phyloP scores from a whole-genome alignment of 768 basidiomycete species.

The Tricholoma matsutake region DNA sequence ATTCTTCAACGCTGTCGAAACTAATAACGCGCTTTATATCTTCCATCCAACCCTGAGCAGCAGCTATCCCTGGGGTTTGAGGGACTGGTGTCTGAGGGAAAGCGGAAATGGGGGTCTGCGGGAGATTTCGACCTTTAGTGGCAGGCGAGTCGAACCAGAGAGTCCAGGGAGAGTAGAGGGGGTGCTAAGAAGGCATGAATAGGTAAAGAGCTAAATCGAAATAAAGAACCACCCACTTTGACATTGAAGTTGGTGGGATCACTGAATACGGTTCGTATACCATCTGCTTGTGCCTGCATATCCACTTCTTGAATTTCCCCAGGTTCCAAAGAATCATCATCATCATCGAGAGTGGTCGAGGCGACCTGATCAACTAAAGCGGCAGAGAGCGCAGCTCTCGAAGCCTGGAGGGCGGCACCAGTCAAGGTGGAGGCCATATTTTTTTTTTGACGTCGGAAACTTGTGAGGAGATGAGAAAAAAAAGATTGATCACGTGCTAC shows the following conservation, averaged over 20 bases:
- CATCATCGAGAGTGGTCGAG: constrained; percentile 29
- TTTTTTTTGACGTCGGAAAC: constrained; percentile 16
- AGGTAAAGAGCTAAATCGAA: not conserved
- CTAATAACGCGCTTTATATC: constrained; percentile 95
- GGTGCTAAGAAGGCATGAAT: constrained; percentile 58
- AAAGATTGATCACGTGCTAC: not conserved
- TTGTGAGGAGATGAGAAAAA: not conserved
- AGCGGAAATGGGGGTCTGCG: constrained; percentile 77
- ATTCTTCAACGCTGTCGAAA: constrained; percentile 97
- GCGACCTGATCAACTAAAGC: constrained; percentile 56
- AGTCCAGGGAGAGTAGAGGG: constrained; percentile 92
- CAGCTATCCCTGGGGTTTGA: constrained; percentile 67
- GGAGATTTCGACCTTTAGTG: constrained; percentile 86
- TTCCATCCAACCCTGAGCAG: constrained; percentile 96
- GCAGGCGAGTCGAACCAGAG: constrained; percentile 97
- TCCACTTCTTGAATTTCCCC: constrained; percentile 88
- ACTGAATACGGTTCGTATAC: constrained; percentile 89
- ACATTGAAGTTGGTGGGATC: constrained; percentile 94
- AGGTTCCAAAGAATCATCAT: constrained; percentile 49
- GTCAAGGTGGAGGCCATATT: constrained; percentile 55
- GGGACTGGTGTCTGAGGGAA: constrained; percentile 74
- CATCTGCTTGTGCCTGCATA: constrained; percentile 79
- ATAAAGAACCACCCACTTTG: constrained; percentile 55
- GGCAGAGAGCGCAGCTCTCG: constrained; percentile 73
- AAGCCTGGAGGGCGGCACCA: constrained; percentile 68